Conservation (phyloP, 108 stramenopile genomes). For the Skeletonema tropicum region DNA sequence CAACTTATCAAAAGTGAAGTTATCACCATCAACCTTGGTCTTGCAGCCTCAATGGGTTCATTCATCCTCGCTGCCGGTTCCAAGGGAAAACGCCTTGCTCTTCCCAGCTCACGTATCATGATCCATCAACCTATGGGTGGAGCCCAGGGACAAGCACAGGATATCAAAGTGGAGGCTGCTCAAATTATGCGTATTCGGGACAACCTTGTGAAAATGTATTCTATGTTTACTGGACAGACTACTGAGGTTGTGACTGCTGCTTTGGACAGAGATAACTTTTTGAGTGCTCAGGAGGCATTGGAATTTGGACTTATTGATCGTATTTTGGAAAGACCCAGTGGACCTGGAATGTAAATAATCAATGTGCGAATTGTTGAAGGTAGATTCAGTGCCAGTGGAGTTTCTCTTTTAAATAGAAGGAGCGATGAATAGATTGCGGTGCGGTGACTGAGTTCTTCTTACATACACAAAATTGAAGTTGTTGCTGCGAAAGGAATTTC, state of each 20-base stretch:
- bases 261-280: conserved; percentile 98
- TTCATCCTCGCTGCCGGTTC: conserved; percentile 96
- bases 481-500: neutral
- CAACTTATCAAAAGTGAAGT: conserved; percentile 95
- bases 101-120: conserved; percentile 97
- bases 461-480: neutral
- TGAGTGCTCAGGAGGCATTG: conserved; percentile 94
- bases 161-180: conserved; percentile 97
- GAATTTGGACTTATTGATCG: conserved; percentile 96
- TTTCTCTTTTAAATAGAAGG: neutral
- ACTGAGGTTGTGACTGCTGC: conserved; percentile 86
- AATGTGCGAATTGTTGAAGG: neutral
- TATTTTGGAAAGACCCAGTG: conserved; percentile 77
- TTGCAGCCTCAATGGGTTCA: conserved; percentile 97
- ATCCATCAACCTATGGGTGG: conserved; percentile 99
- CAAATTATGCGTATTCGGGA: conserved; percentile 98
- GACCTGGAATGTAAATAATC: conserved; percentile 43
- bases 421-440: neutral
- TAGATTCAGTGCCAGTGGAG: neutral
- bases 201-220: conserved; percentile 97
- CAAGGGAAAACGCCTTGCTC: conserved; percentile 91
- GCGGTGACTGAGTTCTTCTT: neutral
- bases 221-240: conserved; percentile 97
- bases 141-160: conserved; percentile 98
- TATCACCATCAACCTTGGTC: conserved; percentile 96